Evolutionary conservation across 2,329 filamentous ascomycete species (phyloP).

Genomic region (Coniochaeta prunicola): DNA sequence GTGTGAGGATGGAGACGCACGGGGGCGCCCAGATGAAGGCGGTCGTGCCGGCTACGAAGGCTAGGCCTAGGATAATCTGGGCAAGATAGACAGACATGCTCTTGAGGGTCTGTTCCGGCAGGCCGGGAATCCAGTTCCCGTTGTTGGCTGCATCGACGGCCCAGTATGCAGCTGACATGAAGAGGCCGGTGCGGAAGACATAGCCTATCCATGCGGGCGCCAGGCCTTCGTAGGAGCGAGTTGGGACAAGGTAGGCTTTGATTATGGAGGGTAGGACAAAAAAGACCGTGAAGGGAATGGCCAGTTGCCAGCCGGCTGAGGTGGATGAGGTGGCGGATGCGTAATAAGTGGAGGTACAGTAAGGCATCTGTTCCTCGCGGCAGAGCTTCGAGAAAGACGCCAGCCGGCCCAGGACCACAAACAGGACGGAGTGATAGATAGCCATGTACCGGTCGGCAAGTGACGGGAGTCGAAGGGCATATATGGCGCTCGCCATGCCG

Average conservation of each 20-base stretch:
- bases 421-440: slow-evolving; percentile 77
- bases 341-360: slow-evolving; percentile 92
- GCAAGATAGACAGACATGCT: slow-evolving; percentile 68
- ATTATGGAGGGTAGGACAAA: slow-evolving; percentile 66
- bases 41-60: slow-evolving; percentile 75
- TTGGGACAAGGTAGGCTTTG: slow-evolving; percentile 73
- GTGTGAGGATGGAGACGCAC: slow-evolving; percentile 64
- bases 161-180: slow-evolving; percentile 79
- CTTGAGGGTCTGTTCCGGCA: slow-evolving; percentile 60
- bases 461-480: slow-evolving; percentile 66
- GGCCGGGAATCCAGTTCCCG: slow-evolving; percentile 63
- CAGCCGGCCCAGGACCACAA: slow-evolving; percentile 69
- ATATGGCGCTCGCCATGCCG: slow-evolving; percentile 64
- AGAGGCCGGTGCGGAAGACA: slow-evolving; percentile 67
- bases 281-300: slow-evolving; percentile 69
- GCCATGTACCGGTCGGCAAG: slow-evolving; percentile 65
- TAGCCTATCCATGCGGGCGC: slow-evolving; percentile 79
- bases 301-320: slow-evolving; percentile 82
- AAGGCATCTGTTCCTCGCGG: slow-evolving; percentile 97
- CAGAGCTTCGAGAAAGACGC: slow-evolving; percentile 88
- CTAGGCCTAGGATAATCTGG: slow-evolving; percentile 71
- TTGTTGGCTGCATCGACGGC: slow-evolving; percentile 83
- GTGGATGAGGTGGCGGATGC: slow-evolving; percentile 86
- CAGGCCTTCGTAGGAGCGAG: slow-evolving; percentile 79
- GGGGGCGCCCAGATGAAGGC: slow-evolving; percentile 84